Evolutionary conservation across 2,329 filamentous ascomycete species (phyloP), one percentile per base, ranked within the genome.

Genomic region (Scedosporium minutisporum): DNA sequence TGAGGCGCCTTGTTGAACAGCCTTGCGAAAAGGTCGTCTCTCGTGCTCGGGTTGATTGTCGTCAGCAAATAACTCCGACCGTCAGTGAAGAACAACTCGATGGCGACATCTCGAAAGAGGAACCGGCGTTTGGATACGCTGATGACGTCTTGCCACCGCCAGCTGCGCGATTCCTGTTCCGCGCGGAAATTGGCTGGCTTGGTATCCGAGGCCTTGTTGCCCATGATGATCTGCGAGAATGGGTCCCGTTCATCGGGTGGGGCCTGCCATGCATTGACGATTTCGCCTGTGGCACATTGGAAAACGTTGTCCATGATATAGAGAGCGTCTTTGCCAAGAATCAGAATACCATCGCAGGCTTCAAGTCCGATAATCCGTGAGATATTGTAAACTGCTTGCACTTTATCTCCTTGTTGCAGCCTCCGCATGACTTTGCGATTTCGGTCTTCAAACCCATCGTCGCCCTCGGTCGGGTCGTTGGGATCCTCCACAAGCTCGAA

Each of bases 281-380:
- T 97, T 72, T 99, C 96, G 12, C 93, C 93, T 70, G 97, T 95
- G 2, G 90, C 87, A 66, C 93, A 87, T 71, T 97, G 93, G 72
- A 99, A 97, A 70, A 96, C 93, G 68, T 95, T 93, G 75, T 99
- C 95, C 74, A 97, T 89, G 67, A 99, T 88, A 71, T 99, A 99
- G 16, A 99, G 82, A 58, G 87, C 89, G 68, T 93, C 89, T 73
- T 96, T 96, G 18, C 95, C 95, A 48, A 97, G 82, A 62, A 99
- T 96, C 41, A 99, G 79, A 51, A 99, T 87, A 6, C 95, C 95
- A 72, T 99, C 96, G 65, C 90, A 91, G 7, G 93, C 93, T 71
- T 99, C 95, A 3, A 99, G 80, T 9, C 95, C 95, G 38, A 96
- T 87, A 62, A 99, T 93, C 10, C 95, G 88, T 16, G 95, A 97